These are phyloP conservation scores for Pulicaria dysenterica DNA, from an alignment of 129 eudicot species.

Conservation along the genomic window DNA sequence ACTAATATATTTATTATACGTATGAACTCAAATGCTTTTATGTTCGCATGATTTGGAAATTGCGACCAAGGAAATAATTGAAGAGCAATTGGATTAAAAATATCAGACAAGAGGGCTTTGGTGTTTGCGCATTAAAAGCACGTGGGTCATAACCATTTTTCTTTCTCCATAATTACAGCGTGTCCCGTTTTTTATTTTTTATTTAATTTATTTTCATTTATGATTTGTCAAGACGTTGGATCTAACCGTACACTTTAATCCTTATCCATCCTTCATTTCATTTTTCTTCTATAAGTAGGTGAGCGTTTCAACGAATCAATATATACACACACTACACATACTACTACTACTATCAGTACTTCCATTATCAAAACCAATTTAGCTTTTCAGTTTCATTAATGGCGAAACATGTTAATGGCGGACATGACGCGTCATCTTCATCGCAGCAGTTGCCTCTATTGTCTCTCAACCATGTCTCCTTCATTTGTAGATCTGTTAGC, in stretches of 20 bases:
- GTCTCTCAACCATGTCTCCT: constrained; percentile 66
- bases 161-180: background rate
- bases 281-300: background rate
- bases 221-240: constrained; percentile 9
- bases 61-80: too few relatives aligned
- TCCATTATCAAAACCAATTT: too few relatives aligned
- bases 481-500: constrained; percentile 52
- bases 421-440: constrained; percentile 12
- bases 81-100: too few relatives aligned
- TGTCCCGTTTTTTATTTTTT: background rate
- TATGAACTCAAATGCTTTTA: too few relatives aligned
- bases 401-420: constrained; percentile 33
- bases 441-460: constrained; percentile 44
- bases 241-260: background rate
- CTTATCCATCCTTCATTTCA: background rate
- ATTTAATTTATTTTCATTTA: too few relatives aligned
- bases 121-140: too few relatives aligned
- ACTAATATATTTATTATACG: too few relatives aligned
- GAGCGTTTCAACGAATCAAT: background rate
- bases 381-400: background rate
- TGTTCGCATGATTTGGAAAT: too few relatives aligned
- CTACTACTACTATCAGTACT: background rate
- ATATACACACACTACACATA: background rate
- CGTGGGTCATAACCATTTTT: background rate
- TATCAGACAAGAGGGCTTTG: too few relatives aligned